phyloP scores from a whole-genome alignment of 192 early-diverging fungal genomes.

The Entomortierella parvispora region DNA sequence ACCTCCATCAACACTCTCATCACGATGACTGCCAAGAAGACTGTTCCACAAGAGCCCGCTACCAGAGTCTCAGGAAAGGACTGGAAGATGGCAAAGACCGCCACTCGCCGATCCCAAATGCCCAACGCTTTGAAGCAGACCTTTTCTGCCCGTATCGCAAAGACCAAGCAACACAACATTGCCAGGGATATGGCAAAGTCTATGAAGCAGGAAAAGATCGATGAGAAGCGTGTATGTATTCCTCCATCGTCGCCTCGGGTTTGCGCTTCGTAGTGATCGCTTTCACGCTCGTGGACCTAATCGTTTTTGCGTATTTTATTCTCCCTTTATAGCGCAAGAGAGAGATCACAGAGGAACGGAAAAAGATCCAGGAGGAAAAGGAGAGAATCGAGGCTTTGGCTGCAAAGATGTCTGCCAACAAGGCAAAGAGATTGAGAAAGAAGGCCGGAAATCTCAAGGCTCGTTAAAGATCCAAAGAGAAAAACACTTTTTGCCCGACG shows the following conservation, averaged over 20 bases:
- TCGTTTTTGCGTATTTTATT: background rate
- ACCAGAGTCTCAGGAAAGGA: slow-evolving; percentile 76
- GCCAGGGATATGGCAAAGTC: slow-evolving; percentile 40
- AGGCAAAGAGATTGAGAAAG: slow-evolving; percentile 49
- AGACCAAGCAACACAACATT: slow-evolving; percentile 50
- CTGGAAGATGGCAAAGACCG: slow-evolving; percentile 54
- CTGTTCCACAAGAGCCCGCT: slow-evolving; percentile 67
- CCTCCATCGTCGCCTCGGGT: no score
- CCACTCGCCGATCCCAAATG: slow-evolving; percentile 54
- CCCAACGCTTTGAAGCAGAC: slow-evolving; percentile 46
- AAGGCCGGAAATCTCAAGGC: slow-evolving; percentile 53
- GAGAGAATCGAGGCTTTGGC: slow-evolving; percentile 50
- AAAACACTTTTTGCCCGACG: no score
- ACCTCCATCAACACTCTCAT: background rate
- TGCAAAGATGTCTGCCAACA: slow-evolving; percentile 53
- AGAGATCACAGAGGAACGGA: slow-evolving; percentile 53
- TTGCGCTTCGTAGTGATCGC: no score
- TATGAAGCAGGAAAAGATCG: slow-evolving; percentile 52
- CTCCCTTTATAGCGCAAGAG: slow-evolving; percentile 37
- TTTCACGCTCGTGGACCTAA: no score
- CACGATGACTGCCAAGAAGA: slow-evolving; percentile 47
- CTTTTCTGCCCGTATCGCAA: slow-evolving; percentile 43
- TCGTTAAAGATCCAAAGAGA: slow-evolving; percentile 41
- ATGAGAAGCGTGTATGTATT: slow-evolving; percentile 43
- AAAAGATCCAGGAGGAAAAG: slow-evolving; percentile 55